Evolutionary conservation across 169 alveolate genomes (phyloP), one percentile per base, ranked within the genome.

Genomic region (Cryptosporidium canis): DNA sequence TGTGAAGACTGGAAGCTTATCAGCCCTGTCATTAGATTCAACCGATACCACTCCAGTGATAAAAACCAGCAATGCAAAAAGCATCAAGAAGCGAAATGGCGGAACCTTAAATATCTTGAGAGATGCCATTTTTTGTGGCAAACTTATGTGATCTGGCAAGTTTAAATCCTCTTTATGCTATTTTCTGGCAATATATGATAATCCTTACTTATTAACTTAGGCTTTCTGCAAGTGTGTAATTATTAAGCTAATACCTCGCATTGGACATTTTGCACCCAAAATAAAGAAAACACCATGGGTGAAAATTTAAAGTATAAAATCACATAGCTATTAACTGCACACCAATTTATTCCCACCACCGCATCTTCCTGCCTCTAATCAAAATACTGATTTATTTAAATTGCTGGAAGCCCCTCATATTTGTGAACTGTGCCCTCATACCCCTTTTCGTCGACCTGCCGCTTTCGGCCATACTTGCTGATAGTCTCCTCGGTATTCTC

Each of bases 1-100:
- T 35, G 87, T 48, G 29, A 58, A 77, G 18, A 43, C 87, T 56
- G 87, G 87, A 29, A 77, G 45, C 66, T 77, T 77, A 14, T 77
- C 87, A 8, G 70, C 18, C 12, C 44, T 37, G 18, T 68, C 48
- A 41, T 9, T 18, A 11, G 83, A 51, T 27, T 68, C 29, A 27
- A 44, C 58, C 66, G 66, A 68, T 51, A 44, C 83, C 66, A 68
- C 83, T 51, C 31, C 43, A 27, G 47, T 68, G n/a, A 21, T 51
- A 11, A 45, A 31, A 27, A 41, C 39, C 35, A 48, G 35, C 11
- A 68, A 31, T 48, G 12, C n/a, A 12, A 41, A 29, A n/a, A 47
- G 35, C 7, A 43, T 9, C 45, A 48, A 45, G n/a, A 31, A 31
- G 27, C n/a, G 18, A 8, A 35, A 21, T 14, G 44, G 63, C 24